Evolutionary conservation across 2,329 filamentous ascomycete genomes (phyloP).

Genomic region (Shiraia sp.): DNA sequence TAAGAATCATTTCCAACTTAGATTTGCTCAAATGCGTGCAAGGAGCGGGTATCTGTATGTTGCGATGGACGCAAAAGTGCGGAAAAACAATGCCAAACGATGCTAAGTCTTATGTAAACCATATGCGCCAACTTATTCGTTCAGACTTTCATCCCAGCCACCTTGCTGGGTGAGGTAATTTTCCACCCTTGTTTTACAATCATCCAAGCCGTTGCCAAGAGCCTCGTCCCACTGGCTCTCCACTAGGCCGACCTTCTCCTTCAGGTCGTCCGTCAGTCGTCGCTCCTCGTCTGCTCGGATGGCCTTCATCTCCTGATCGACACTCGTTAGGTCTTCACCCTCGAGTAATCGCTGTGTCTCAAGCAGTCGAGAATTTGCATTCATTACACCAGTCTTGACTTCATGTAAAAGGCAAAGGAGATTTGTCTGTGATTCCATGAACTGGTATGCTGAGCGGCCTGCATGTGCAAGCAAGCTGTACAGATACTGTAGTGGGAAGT

Average conservation of each 20-base stretch:
- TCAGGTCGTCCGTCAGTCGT: slow-evolving; percentile 78
- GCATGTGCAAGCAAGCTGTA: slow-evolving; percentile 83
- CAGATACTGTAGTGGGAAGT: slow-evolving; percentile 87
- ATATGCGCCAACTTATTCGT: slow-evolving; percentile 35
- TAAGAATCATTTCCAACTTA: slow-evolving; percentile 9
- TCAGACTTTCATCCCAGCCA: slow-evolving; percentile 78
- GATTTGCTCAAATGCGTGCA: slow-evolving; percentile 11
- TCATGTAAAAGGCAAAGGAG: slow-evolving; percentile 88
- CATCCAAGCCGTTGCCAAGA: slow-evolving; percentile 75
- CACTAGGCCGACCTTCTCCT: slow-evolving; percentile 89
- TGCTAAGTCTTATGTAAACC: slow-evolving; percentile 9
- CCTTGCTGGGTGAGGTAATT: slow-evolving; percentile 73
- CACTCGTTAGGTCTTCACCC: slow-evolving; percentile 45
- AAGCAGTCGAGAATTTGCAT: slow-evolving; percentile 67
- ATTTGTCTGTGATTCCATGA: slow-evolving; percentile 93
- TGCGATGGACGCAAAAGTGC: slow-evolving; percentile 20
- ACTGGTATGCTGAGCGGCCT: slow-evolving; percentile 92
- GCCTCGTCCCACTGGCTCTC: slow-evolving; percentile 90
- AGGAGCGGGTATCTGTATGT: slow-evolving; percentile 43
- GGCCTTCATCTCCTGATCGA: slow-evolving; percentile 56
- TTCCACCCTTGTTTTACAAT: slow-evolving; percentile 74
- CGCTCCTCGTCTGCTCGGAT: slow-evolving; percentile 70
- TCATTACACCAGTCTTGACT: slow-evolving; percentile 78
- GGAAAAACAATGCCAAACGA: slow-evolving; percentile 18
- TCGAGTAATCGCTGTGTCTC: slow-evolving; percentile 62